A percentile compares a stretch with the other conserved stretches of the same genome.
These are phyloP conservation scores for Fusarium sacchari DNA, from an alignment of 2,329 filamentous ascomycete species.

Conservation along the genomic window DNA sequence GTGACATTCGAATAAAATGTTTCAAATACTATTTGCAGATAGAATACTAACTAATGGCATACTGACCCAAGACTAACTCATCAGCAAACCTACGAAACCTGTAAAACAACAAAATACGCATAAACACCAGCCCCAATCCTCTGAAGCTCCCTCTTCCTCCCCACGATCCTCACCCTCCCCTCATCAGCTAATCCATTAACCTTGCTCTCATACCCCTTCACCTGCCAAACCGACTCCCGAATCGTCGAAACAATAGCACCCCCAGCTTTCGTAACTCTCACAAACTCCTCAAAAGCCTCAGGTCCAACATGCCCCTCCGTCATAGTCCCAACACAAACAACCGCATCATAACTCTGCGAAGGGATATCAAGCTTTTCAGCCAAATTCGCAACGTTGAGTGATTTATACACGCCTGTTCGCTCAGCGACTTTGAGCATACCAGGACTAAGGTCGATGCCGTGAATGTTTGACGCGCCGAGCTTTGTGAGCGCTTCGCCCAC, in stretches of 20 bases:
- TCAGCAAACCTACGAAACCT: not conserved
- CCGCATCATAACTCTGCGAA: slow-evolving; percentile 55
- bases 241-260: slow-evolving; percentile 60
- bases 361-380: slow-evolving; percentile 50
- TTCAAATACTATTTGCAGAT: not conserved
- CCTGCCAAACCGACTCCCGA: slow-evolving; percentile 57
- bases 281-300: slow-evolving; percentile 56
- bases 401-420: slow-evolving; percentile 54
- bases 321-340: slow-evolving; percentile 62
- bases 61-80: not conserved
- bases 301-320: slow-evolving; percentile 63
- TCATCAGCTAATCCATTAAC: slow-evolving; percentile 44
- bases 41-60: no score
- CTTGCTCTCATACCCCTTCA: slow-evolving; percentile 55
- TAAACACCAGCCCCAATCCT: slow-evolving; percentile 20
- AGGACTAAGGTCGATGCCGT: slow-evolving; percentile 60
- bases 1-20: not conserved
- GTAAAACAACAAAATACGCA: slow-evolving; percentile 19
- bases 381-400: slow-evolving; percentile 55
- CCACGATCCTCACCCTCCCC: not conserved
- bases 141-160: not conserved
- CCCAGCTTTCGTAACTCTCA: slow-evolving; percentile 54
- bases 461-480: slow-evolving; percentile 52
- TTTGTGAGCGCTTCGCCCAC: slow-evolving; percentile 56
- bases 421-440: slow-evolving; percentile 60